These are phyloP conservation scores for Castanopsis chinensis DNA, from an alignment of 306 rosid genomes.

Conservation along the genomic window DNA sequence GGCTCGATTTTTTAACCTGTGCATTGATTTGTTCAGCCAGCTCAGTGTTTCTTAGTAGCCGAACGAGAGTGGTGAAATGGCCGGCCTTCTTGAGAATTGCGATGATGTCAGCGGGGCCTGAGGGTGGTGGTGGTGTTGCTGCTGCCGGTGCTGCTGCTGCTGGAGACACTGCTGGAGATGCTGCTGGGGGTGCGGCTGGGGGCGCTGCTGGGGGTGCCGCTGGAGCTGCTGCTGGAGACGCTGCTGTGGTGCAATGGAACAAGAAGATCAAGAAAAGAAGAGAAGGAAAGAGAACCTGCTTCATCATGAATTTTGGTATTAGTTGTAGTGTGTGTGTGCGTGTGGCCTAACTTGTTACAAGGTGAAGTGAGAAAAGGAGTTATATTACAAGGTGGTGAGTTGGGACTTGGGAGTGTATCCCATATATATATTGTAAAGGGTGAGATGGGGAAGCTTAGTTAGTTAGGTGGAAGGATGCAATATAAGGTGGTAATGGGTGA, in stretches of 20 bases:
- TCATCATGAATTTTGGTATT: constrained; percentile 22
- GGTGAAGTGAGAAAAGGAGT: neutral
- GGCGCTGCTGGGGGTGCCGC: constrained; percentile 17
- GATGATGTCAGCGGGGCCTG: constrained; percentile 67
- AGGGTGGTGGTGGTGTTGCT: constrained; percentile 11
- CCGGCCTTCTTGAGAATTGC: constrained; percentile 78
- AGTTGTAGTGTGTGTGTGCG: neutral
- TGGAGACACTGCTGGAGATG: constrained; percentile 8
- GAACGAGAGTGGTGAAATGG: constrained; percentile 75
- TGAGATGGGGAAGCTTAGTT: constrained; percentile 19
- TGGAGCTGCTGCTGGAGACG: constrained; percentile 44
- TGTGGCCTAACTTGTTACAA: neutral
- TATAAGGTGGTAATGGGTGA: constrained; percentile 4
- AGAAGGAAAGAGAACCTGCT: constrained; percentile 6
- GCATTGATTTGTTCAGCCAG: constrained; percentile 64
- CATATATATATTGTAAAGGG: constrained; percentile 15
- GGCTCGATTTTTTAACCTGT: constrained; percentile 71
- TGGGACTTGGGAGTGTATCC: neutral
- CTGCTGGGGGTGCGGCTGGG: constrained; percentile 20
- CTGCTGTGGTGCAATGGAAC: constrained; percentile 9
- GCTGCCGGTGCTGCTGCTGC: neutral
- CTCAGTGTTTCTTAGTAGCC: constrained; percentile 60
- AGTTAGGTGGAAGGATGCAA: constrained; percentile 56
- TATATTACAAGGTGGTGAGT: neutral
- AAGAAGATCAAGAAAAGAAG: neutral